Conservation (phyloP, 2,329 filamentous ascomycete genomes). For the Phyllosticta capitalensis region DNA sequence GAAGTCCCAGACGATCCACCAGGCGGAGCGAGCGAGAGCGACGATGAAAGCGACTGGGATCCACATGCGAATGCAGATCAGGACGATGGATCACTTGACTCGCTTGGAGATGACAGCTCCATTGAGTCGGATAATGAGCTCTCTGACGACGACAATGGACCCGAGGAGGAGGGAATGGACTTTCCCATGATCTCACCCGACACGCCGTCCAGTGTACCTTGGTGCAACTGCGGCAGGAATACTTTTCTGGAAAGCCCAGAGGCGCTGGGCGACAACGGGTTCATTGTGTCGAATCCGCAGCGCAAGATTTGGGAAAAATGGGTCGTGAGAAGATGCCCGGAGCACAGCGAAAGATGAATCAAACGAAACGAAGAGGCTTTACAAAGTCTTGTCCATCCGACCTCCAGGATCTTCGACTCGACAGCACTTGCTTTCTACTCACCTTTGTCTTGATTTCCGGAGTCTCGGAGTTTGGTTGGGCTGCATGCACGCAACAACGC, state of each 20-base stretch:
- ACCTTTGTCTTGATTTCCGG: neutral
- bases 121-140: conserved; percentile 25
- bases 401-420: neutral
- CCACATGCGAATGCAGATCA: conserved; percentile 19
- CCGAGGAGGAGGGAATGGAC: conserved; percentile 31
- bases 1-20: conserved; percentile 40
- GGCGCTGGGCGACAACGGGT: conserved; percentile 40
- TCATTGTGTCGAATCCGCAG: conserved; percentile 37
- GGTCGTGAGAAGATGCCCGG: conserved; percentile 40
- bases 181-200: conserved; percentile 37
- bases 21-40: conserved; percentile 34
- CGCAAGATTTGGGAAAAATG: conserved; percentile 49
- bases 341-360: conserved; percentile 28
- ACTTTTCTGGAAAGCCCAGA: conserved; percentile 33
- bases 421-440: neutral
- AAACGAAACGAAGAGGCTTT: neutral
- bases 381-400: neutral
- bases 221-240: conserved; percentile 34
- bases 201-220: conserved; percentile 36
- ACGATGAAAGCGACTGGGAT: conserved; percentile 29
- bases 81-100: conserved; percentile 25
- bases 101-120: conserved; percentile 22
- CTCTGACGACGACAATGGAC: conserved; percentile 21
- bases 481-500: neutral
- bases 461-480: neutral